A percentile compares a stretch with the other conserved stretches of the same genome.
These are phyloP conservation scores for Skeletonema marinoi DNA, from an alignment of 108 stramenopile genomes.

Conservation along the genomic window DNA sequence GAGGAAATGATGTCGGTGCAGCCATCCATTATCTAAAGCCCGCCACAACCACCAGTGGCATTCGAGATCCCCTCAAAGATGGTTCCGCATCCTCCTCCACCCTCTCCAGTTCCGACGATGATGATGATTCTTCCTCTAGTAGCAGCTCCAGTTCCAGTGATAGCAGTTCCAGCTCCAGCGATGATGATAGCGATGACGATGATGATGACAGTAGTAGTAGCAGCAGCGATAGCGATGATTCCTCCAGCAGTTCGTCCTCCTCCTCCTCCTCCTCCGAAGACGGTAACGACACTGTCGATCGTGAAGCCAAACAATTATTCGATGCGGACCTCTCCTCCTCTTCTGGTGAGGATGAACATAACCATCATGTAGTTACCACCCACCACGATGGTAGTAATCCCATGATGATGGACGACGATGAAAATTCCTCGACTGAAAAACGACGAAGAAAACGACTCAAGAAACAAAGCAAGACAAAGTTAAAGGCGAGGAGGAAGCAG, in stretches of 20 bases:
- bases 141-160: neutral
- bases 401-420: constrained; percentile 1
- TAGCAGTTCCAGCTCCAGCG: neutral
- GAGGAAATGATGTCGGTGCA: too few relatives aligned
- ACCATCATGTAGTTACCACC: too few relatives aligned
- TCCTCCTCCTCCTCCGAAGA: constrained; percentile 11
- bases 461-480: constrained; percentile 30
- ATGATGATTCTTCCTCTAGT: neutral
- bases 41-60: neutral
- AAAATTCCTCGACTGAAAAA: neutral
- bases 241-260: neutral
- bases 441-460: constrained; percentile 13
- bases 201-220: constrained; percentile 5
- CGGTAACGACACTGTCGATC: constrained; percentile 33
- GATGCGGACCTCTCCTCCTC: constrained; percentile 47
- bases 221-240: neutral
- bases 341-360: constrained; percentile 31
- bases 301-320: constrained; percentile 51
- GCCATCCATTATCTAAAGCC: too few relatives aligned
- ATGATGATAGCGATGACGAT: neutral
- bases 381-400: neutral
- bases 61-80: neutral
- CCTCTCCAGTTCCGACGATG: neutral
- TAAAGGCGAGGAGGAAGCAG: constrained; percentile 3
- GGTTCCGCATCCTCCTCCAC: neutral